Conservation (phyloP, 1,139 yeast genomes). For the Suhomyces bolitotheri region DNA sequence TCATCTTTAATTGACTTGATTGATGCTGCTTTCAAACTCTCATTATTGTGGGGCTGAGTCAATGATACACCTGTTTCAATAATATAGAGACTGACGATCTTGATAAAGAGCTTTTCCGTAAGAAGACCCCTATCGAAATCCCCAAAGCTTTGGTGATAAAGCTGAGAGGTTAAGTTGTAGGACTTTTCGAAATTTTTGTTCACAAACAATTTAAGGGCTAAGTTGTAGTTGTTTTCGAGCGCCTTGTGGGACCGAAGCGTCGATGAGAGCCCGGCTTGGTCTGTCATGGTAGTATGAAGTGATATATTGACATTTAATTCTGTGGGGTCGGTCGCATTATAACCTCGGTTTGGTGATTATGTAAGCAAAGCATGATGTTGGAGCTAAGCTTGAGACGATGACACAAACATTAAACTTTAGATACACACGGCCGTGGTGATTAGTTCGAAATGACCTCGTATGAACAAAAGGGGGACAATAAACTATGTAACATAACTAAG, state of each 20-base stretch:
- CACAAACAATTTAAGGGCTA: constrained; percentile 43
- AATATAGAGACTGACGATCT: constrained; percentile 39
- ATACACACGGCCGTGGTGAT: too few relatives aligned
- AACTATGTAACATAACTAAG: too few relatives aligned
- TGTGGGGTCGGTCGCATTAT: constrained; percentile 6
- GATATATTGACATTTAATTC: too few relatives aligned
- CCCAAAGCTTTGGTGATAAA: constrained; percentile 25
- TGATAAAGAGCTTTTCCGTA: constrained; percentile 31
- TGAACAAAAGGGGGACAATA: too few relatives aligned
- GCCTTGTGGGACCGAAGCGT: constrained; percentile 17
- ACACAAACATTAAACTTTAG: neutral
- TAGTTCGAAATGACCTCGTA: too few relatives aligned
- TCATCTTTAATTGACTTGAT: constrained; percentile 22
- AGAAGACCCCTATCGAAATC: constrained; percentile 29
- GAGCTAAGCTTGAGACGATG: too few relatives aligned
- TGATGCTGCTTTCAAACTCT: constrained; percentile 9
- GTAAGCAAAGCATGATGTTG: too few relatives aligned
- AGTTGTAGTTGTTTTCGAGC: constrained; percentile 32
- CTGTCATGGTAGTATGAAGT: constrained; percentile 14
- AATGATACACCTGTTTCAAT: constrained; percentile 35
- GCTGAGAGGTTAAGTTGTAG: constrained; percentile 27
- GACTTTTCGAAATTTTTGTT: constrained; percentile 41
- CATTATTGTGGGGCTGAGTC: neutral
- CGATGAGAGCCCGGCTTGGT: constrained; percentile 10
- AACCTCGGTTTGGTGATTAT: constrained; percentile 6